Percentiles rank a stretch among this genome's conserved stretches.
Evolutionary conservation across 257 asterid species (phyloP).

Genomic region (Mentha longifolia): DNA sequence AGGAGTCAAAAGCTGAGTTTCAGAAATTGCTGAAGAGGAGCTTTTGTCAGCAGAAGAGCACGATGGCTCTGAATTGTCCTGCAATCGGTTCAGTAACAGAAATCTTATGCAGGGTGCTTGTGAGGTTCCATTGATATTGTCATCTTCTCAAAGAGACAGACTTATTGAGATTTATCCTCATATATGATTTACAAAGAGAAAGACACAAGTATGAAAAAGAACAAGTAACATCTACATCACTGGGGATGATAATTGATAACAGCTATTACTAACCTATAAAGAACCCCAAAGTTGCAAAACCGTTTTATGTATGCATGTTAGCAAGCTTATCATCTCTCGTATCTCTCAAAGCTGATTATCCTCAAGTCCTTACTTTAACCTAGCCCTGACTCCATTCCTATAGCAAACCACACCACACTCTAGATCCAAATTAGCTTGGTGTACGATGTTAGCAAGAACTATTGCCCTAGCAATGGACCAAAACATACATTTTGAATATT

Average conservation of each 20-base stretch:
- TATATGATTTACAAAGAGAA: conserved; percentile 7
- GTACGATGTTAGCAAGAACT: background rate
- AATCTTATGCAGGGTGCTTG: conserved; percentile 6
- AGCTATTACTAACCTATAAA: background rate
- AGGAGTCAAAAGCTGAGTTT: conserved; percentile 57
- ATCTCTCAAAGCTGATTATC: background rate
- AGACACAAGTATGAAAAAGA: conserved; percentile 7
- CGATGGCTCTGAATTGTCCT: conserved; percentile 64
- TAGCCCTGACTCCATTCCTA: background rate
- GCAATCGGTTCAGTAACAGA: conserved; percentile 36
- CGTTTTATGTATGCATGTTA: conserved; percentile 1
- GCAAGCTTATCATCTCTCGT: background rate
- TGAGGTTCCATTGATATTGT: conserved; percentile 10
- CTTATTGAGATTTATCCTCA: background rate
- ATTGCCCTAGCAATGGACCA: background rate
- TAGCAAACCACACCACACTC: background rate
- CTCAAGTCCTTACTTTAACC: background rate
- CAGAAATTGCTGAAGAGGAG: conserved; percentile 42
- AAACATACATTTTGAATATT: background rate
- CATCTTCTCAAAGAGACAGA: conserved; percentile 12
- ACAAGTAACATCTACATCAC: background rate
- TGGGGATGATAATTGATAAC: background rate
- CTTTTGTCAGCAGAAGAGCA: conserved; percentile 50
- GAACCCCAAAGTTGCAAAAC: conserved; percentile 1
- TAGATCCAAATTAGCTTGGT: background rate